These are phyloP conservation scores for Rhizopus arrhizus DNA, from an alignment of 371 early-diverging fungal species.

Conservation along the genomic window DNA sequence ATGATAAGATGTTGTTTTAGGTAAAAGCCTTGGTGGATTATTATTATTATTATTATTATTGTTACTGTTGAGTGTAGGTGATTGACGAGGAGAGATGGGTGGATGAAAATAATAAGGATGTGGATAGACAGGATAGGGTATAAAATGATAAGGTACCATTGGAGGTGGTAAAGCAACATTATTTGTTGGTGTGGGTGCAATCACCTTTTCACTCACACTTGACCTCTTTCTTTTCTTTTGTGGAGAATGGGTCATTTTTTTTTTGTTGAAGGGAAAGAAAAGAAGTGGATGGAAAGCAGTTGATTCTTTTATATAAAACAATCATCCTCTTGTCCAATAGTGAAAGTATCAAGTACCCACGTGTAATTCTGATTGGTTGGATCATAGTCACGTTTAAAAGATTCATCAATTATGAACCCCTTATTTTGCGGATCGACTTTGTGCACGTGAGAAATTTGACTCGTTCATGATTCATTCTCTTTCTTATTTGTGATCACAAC, in stretches of 20 bases:
- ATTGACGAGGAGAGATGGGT: constrained; percentile 26
- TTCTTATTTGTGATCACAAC: no score
- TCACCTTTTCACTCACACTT: neutral
- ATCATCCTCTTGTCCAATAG: constrained; percentile 2
- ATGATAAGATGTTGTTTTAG: constrained; percentile 15
- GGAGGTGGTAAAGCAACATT: constrained; percentile 22
- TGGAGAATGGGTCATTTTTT: constrained; percentile 1
- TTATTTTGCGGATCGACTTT: neutral
- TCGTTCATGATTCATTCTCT: no score
- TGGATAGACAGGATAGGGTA: constrained; percentile 24
- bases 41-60: neutral
- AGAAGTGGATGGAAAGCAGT: neutral
- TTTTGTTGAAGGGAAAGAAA: constrained; percentile 1
- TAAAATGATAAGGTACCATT: constrained; percentile 13
- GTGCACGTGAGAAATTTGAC: no score
- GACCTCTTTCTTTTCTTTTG: constrained; percentile 10
- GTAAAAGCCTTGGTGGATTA: constrained; percentile 6
- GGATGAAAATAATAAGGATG: constrained; percentile 26
- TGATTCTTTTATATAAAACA: neutral
- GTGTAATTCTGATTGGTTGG: constrained; percentile 11
- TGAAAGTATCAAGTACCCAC: neutral
- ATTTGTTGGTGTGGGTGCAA: constrained; percentile 6
- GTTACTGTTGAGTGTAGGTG: constrained; percentile 14
- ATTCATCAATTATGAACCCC: neutral
- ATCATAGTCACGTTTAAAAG: constrained; percentile 4